These are phyloP conservation scores for Cardiospermum halicacabum DNA, from an alignment of 345 rosid species.

Conservation along the genomic window DNA sequence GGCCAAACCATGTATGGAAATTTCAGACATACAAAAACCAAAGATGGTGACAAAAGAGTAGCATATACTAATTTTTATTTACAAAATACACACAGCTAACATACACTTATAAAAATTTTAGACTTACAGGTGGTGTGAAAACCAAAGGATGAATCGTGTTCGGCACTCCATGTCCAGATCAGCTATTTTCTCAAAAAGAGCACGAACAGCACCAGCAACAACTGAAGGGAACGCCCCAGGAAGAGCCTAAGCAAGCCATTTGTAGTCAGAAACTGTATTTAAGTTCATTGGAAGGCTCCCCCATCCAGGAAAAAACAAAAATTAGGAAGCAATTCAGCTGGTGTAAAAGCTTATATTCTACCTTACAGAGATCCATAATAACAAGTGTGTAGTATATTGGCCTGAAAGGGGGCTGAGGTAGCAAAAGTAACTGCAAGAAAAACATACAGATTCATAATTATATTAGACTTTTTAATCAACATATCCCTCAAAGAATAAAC, in stretches of 20 bases:
- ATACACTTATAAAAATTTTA: background rate
- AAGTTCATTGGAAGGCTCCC: constrained; percentile 10
- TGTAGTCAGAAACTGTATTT: constrained; percentile 23
- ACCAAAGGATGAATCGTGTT: constrained; percentile 91
- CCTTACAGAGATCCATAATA: constrained; percentile 99
- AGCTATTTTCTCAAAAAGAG: constrained; percentile 87
- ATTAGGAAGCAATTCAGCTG: background rate
- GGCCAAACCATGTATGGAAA: background rate
- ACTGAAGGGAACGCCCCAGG: constrained; percentile 99
- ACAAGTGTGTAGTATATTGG: constrained; percentile 87
- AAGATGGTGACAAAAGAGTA: no score
- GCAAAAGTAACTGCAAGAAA: constrained; percentile 75
- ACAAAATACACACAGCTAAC: background rate
- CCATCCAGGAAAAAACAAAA: background rate
- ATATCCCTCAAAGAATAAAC: background rate
- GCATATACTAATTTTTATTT: no score
- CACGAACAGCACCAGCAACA: constrained; percentile 97
- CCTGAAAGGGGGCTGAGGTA: constrained; percentile 94
- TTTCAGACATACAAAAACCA: background rate
- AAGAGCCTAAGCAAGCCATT: constrained; percentile 71
- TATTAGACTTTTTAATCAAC: background rate
- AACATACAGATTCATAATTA: constrained; percentile 6
- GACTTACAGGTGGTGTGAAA: constrained; percentile 97
- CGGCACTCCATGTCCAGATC: constrained; percentile 96
- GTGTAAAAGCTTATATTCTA: constrained; percentile 26